Evolutionary conservation across 257 asterid genomes (phyloP).

Genomic region (Ocimum tenuiflorum): DNA sequence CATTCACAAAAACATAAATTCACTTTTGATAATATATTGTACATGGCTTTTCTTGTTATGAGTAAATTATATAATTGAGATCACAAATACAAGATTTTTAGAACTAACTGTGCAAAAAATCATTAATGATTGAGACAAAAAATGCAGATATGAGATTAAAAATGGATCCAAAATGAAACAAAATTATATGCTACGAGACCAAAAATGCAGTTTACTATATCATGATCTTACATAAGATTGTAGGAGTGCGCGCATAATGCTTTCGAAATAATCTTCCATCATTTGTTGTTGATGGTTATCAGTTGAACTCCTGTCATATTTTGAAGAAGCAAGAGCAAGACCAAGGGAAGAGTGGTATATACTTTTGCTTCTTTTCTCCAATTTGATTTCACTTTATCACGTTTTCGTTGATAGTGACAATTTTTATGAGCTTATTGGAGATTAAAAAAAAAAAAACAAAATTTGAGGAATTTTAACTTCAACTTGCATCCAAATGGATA

Average conservation of each 20-base stretch:
- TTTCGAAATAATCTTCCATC: not conserved
- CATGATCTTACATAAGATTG: not conserved
- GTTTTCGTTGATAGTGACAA: not conserved
- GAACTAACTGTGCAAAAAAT: too few relatives aligned
- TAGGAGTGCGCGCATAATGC: too few relatives aligned
- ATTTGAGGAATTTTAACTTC: constrained; percentile 15
- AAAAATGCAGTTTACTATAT: not conserved
- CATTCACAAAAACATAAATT: too few relatives aligned
- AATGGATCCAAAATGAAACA: too few relatives aligned
- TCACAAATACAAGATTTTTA: too few relatives aligned
- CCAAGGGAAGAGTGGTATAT: constrained; percentile 75
- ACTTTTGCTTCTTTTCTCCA: constrained; percentile 81
- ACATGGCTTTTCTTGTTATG: too few relatives aligned
- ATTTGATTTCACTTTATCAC: constrained; percentile 30
- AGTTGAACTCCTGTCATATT: constrained; percentile 79
- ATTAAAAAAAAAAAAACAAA: too few relatives aligned
- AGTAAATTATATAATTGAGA: too few relatives aligned
- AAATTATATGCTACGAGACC: too few relatives aligned
- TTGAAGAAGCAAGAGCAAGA: constrained; percentile 69
- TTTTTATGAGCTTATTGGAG: constrained; percentile 3
- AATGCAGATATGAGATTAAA: too few relatives aligned
- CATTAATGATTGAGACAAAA: too few relatives aligned
- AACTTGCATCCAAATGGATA: not conserved
- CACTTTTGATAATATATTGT: too few relatives aligned
- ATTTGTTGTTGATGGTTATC: constrained; percentile 11